Evolutionary conservation across 306 rosid genomes (phyloP), one percentile per base, ranked within the genome.

Genomic region (Oxytropis ochrocephala): DNA sequence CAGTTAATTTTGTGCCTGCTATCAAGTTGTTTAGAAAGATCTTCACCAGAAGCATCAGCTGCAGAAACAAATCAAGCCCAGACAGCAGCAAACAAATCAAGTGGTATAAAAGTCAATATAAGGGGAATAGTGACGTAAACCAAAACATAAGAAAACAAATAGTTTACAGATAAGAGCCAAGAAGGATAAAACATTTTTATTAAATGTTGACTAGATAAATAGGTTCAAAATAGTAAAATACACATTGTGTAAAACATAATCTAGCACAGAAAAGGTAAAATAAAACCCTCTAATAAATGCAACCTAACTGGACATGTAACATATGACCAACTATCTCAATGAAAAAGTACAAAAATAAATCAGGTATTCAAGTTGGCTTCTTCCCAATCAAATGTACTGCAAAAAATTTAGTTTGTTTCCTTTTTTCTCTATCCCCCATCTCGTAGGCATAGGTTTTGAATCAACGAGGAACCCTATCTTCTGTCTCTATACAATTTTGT

Each of bases 11-110:
- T 89, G 77, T 95, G 99, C 33, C 88, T 88, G 38, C 78, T 78
- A 88, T 89, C 95, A 84, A 95, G 95, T 80, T 80, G 85, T 79
- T 87, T 85, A 51, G 87, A 80, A 88, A 89, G 81, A 67, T 83
- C 97, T 79, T 89, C 97, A 64, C 80, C 56, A 39, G 95, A 87
- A 79, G 76, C 66, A 80, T 80, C 92, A 83, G 81, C 97, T 95
- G 51, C 24, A 29, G 38, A 74, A 70, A 64, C 60, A 56, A 70
- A 74, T 74, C 75, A 78, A 41, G 67, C 36, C 59, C 64, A 59
- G 18, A 49, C 73, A 57, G 24, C 36, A 78, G 30, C 62, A 73
- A 73, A 30, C 10, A 6, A 7, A 69, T 57, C 38, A 69, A 68
- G 74, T 30, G 9, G 10, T 33, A 73, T 4, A 49, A 35, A 68